phyloP scores from a whole-genome alignment of 2,329 filamentous ascomycete genomes.

The Colletotrichum tropicicola region DNA sequence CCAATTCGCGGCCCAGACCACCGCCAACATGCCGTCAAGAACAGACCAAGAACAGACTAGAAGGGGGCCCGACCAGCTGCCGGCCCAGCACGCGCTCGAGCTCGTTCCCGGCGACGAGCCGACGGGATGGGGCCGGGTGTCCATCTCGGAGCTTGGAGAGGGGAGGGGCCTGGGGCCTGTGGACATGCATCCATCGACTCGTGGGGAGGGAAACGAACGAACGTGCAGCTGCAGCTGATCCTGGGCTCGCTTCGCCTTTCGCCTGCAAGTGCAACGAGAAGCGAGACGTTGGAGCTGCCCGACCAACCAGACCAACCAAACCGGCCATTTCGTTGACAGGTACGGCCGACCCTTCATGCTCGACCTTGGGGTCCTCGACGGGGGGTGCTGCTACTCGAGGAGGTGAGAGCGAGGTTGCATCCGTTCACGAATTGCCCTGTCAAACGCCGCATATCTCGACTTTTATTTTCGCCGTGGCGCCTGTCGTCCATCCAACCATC shows the following conservation, averaged over 20 bases:
- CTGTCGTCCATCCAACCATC: background rate
- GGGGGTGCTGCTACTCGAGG: no score
- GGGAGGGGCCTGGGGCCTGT: background rate
- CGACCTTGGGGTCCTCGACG: no score
- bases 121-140: background rate
- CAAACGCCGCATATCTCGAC: background rate
- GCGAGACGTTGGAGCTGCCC: no score
- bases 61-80: background rate
- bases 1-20: background rate
- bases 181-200: background rate
- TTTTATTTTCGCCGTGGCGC: background rate
- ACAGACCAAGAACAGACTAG: background rate
- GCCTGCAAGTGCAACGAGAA: background rate
- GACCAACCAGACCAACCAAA: no score
- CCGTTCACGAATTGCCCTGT: background rate
- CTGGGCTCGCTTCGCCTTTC: constrained; percentile 19
- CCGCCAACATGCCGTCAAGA: background rate
- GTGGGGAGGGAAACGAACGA: background rate
- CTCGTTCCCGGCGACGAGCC: no score
- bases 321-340: background rate
- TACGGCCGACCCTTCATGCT: background rate
- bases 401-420: no score
- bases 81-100: no score
- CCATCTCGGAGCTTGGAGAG: no score
- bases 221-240: constrained; percentile 12